Base-by-base conservation (phyloP, 352 stramenopile species). In the Achlya hypogyna region DNA sequence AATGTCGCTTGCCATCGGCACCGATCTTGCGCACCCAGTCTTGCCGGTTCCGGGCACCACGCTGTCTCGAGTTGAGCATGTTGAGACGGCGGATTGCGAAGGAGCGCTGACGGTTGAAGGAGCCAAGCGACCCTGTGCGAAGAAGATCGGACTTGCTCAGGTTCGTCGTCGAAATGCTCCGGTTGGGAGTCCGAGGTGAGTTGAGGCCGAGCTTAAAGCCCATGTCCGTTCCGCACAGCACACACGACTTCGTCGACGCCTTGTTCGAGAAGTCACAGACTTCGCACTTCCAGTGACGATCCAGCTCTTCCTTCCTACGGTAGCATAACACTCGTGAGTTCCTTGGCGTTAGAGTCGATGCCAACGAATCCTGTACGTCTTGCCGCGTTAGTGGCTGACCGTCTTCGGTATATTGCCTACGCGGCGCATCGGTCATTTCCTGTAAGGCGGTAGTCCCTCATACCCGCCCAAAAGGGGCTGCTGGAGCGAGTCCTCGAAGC, bases 221-320 rank as follows among this genome's bases (percentile, higher is more conserved):
- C 43, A 78, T 76, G 65, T 94, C 85, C 20, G 85, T 94, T 65
- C 85, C 85, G 53, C 85, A 94, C 1, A 94, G 71, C 42, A 92
- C 80, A 64, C 85, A 94, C 20, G 76, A 51, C 71, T 88, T 88
- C 65, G 76, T 47, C 53, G 81, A 91, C 29, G 78, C 76, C 70
- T 94, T 94, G 75, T 94, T 94, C 73, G 91, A 81, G 69, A 94
- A 94, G 72, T 94, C 85, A 66, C 85, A 94, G 6, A 94, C 85
- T 53, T 92, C 83, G 71, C 85, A 94, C 69, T 91, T 88, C 85
- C 85, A 94, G 68, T 94, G 83, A 5, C 74, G 84, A 43, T 78
- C 84, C 6, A 94, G 74, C 58, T 94, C 85, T 68, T 94, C 85
- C 43, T 77, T 84, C 0, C 74, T 79, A 72, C 5, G n/a, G n/a